Conservation (phyloP, 768 basidiomycete genomes). For the Gloeostereum incarnatum region DNA sequence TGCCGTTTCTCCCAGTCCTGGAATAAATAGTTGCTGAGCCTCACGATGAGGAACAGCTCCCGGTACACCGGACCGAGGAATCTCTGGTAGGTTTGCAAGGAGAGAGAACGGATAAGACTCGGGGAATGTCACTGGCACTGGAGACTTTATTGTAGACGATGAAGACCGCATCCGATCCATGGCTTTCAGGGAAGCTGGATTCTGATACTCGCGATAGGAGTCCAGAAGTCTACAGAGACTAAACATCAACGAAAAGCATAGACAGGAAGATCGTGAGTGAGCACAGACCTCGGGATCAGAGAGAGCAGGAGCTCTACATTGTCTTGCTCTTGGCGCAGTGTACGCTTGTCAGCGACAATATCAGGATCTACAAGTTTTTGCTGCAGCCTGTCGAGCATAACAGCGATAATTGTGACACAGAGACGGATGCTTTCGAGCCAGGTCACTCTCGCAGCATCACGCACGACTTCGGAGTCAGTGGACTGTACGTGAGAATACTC, state of each 20-base stretch:
- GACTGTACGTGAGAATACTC: slow-evolving; percentile 59
- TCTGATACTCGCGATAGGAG: slow-evolving; percentile 80
- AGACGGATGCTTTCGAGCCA: slow-evolving; percentile 92
- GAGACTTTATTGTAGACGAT: slow-evolving; percentile 45
- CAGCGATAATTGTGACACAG: slow-evolving; percentile 79
- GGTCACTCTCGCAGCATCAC: slow-evolving; percentile 68
- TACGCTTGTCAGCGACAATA: slow-evolving; percentile 48
- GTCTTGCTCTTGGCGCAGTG: slow-evolving; percentile 77
- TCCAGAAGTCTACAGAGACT: slow-evolving; percentile 57
- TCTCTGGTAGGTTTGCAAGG: slow-evolving; percentile 54
- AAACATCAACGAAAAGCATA: slow-evolving; percentile 1
- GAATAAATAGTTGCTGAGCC: slow-evolving; percentile 52
- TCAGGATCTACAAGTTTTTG: slow-evolving; percentile 64
- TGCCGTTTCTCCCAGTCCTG: slow-evolving; percentile 77
- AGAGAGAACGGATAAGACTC: slow-evolving; percentile 92
- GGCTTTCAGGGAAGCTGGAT: slow-evolving; percentile 50
- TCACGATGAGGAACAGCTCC: slow-evolving; percentile 24
- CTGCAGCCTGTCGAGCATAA: slow-evolving; percentile 87
- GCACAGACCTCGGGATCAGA: slow-evolving; percentile 70
- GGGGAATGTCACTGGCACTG: slow-evolving; percentile 78
- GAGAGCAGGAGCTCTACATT: slow-evolving; percentile 83
- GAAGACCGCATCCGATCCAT: slow-evolving; percentile 60
- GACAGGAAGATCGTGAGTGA: neutral
- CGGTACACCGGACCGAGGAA: slow-evolving; percentile 33
- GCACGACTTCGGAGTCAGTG: slow-evolving; percentile 55